These are phyloP conservation scores for Pythium rhizo-oryzae DNA, from an alignment of 352 stramenopile genomes.

Conservation along the genomic window DNA sequence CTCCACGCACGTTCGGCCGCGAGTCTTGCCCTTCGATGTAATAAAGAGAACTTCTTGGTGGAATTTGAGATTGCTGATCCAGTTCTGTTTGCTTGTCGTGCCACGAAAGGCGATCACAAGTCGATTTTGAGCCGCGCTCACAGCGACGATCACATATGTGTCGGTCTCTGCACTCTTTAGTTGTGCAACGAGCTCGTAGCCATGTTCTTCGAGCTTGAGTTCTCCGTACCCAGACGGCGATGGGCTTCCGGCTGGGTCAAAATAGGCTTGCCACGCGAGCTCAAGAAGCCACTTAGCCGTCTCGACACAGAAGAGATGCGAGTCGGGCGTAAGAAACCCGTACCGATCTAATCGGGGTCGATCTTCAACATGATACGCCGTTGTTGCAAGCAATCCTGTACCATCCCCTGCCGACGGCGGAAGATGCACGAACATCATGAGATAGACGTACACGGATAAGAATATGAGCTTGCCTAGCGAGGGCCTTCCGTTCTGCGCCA, in stretches of 20 bases:
- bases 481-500: constrained; percentile 49
- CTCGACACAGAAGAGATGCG: constrained; percentile 88
- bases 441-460: constrained; percentile 80
- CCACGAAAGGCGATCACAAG: constrained; percentile 87
- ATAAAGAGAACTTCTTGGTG: constrained; percentile 83
- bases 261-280: constrained; percentile 87
- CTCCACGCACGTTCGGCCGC: constrained; percentile 63
- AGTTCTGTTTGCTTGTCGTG: constrained; percentile 87
- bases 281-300: constrained; percentile 82
- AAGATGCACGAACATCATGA: constrained; percentile 85
- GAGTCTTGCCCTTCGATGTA: constrained; percentile 56
- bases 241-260: constrained; percentile 74
- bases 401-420: constrained; percentile 53
- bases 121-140: constrained; percentile 63
- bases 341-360: constrained; percentile 61
- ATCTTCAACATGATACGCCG: constrained; percentile 77
- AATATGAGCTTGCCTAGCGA: constrained; percentile 79
- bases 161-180: constrained; percentile 73
- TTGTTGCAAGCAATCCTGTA: constrained; percentile 58
- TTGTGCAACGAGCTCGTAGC: constrained; percentile 87
- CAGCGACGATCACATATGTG: constrained; percentile 67
- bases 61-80: constrained; percentile 88
- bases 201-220: constrained; percentile 64
- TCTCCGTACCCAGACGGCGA: constrained; percentile 82
- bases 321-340: constrained; percentile 65